Percentiles rank a stretch among this genome's conserved stretches.
These are phyloP conservation scores for Pseudogymnoascus sp. DNA, from an alignment of 2,329 filamentous ascomycete species.

Conservation along the genomic window DNA sequence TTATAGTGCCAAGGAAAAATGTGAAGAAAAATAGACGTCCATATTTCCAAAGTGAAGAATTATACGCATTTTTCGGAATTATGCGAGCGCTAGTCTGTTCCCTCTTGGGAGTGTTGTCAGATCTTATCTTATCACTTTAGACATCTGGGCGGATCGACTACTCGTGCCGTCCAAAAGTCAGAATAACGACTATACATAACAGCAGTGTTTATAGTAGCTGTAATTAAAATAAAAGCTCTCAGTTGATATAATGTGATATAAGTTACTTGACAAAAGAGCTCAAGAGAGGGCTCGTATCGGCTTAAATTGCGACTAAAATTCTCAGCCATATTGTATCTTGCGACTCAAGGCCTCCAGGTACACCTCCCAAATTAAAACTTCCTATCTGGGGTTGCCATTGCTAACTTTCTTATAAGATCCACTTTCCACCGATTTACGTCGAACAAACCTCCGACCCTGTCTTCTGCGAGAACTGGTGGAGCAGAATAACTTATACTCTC, in stretches of 20 bases:
- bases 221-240: background rate
- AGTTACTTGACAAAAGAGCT: background rate
- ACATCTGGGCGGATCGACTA: background rate
- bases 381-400: background rate
- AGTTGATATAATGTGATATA: background rate
- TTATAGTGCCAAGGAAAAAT: too few relatives aligned
- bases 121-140: conserved; percentile 10
- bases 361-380: background rate
- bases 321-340: background rate
- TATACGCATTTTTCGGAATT: too few relatives aligned
- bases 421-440: background rate
- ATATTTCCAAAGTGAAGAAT: too few relatives aligned
- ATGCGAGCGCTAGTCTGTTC: too few relatives aligned
- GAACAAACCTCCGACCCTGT: background rate
- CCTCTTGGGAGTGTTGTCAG: conserved; percentile 8
- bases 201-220: background rate
- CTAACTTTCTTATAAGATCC: background rate
- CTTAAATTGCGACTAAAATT: too few relatives aligned
- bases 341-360: background rate
- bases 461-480: background rate
- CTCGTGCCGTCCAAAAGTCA: background rate
- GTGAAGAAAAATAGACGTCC: too few relatives aligned
- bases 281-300: background rate
- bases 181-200: too few relatives aligned
- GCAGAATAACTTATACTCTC: background rate